Conservation (phyloP, 1,284 basidiomycete genomes). For the Anthracocystis setariae region DNA sequence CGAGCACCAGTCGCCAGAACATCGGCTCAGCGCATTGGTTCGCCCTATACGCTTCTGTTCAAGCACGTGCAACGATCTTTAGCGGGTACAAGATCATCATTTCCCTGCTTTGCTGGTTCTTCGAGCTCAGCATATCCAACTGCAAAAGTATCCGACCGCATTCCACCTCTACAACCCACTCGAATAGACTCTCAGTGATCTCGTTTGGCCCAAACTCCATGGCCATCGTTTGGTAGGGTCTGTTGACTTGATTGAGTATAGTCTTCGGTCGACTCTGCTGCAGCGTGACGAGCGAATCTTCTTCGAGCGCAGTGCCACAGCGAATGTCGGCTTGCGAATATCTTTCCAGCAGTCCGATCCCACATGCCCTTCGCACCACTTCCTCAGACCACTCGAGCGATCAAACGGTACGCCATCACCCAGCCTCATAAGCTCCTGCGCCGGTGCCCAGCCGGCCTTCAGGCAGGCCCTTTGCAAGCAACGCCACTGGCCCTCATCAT, state of each 20-base stretch:
- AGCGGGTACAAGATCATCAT: no score
- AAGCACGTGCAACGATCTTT: neutral
- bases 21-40: neutral
- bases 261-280: no score
- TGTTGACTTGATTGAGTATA: no score
- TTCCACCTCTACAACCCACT: no score
- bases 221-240: no score
- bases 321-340: slow-evolving; percentile 17
- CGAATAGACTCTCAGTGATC: no score
- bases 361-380: neutral
- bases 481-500: neutral
- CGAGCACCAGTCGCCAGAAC: neutral
- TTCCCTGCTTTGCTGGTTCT: no score
- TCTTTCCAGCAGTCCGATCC: neutral
- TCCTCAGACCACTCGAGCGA: neutral
- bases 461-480: no score
- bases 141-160: no score
- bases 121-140: no score
- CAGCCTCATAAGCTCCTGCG: neutral
- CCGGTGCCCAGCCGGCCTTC: neutral
- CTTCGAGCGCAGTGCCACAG: neutral
- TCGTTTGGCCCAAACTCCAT: no score
- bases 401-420: neutral
- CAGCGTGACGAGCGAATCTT: no score
- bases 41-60: neutral